Evolutionary conservation across 306 rosid species (phyloP), one percentile per base, ranked within the genome.

Genomic region (Cajanus cajan): DNA sequence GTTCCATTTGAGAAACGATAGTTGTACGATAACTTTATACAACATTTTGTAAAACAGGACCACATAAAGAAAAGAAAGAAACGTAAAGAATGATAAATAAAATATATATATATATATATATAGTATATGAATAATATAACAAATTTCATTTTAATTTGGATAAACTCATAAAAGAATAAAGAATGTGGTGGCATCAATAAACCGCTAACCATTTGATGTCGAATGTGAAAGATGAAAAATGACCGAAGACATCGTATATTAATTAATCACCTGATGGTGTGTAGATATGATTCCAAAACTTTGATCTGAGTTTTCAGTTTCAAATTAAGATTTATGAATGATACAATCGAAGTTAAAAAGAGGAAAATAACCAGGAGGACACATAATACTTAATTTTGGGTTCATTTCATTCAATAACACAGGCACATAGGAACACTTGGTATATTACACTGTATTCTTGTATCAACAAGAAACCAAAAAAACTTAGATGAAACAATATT

Each of bases 401-500:
- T 79, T 52, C 66, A 65, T 66, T 72, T 52, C 66, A 65, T 66
- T 72, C 48, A 68, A 51, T 31, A 39, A 61, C 67, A 80, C 11
- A 70, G 18, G 34, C 41, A 73, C 58, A 75, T 47, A 71, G 10
- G 7, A 75, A 51, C 51, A 76, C 72, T 70, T 79, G 75, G 81
- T 76, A 18, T 77, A 45, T 72, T 62, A 78, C 68, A 62, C 10
- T 74, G 41, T 78, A 48, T 36, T 70, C 40, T 71, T 82, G 71
- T 68, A 82, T 55, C 45, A 54, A 80, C 66, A 82, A n/a, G 55
- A 78, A 41, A 50, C 48, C 41, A 82, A 39, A 57, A 50, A 70
- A 67, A 39, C 65, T 16, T 64, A 65, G 85, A 78, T 82, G 33
- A 63, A 62, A 33, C 13, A 62, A 76, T 54, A 83, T 19, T 34